Evolutionary conservation across 331 rosid species (phyloP), one percentile per base, ranked within the genome.

Genomic region (Telfairia occidentalis): DNA sequence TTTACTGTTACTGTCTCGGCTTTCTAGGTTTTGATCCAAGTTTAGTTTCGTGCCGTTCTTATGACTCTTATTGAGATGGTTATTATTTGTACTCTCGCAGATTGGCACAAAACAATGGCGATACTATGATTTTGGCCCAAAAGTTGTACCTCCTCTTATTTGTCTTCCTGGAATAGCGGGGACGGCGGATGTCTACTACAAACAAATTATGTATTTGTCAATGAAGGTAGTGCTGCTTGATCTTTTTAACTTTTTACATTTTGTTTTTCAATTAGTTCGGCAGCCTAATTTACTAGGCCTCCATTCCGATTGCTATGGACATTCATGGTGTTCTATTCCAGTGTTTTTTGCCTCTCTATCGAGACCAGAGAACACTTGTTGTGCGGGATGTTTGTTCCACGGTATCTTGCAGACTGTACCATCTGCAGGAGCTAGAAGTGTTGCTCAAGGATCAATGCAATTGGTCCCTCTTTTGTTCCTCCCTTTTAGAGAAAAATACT

Each of bases 81-180:
- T 52, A 29, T 38, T 9, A 29, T 38, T 9, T 80, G 57, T 24
- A 48, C 59, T 59, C 66, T 78, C 78, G 48, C 84, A 95, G 97
- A 92, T 92, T 86, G 97, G 99, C 76, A 89, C 92, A 13, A 95
- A 90, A 78, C 97, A 92, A 80, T 92, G 99, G 99, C 89, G 94
- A 21, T 95, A 92, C 86, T 95, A 95, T 81, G 99, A 95, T 83
- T 95, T 90, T 57, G 99, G 99, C 77, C 99, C 97, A 0, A 95
- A 95, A 85, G 88, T 52, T 26, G 99, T 95, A 2, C 92, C 97
- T 83, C 99, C 97, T 21, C 97, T 95, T 52, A 88, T 95, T 15
- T 95, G 99, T 83, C 96, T 95, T 83, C 97, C 99, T 66, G 99
- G 97, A 79, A 95, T 90, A 30, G 97, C 97, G 2, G 99, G 97